Percentiles rank a stretch among this genome's conserved stretches.
These are phyloP conservation scores for Zanthoxylum bungeanum DNA, from an alignment of 345 rosid genomes.

Conservation along the genomic window DNA sequence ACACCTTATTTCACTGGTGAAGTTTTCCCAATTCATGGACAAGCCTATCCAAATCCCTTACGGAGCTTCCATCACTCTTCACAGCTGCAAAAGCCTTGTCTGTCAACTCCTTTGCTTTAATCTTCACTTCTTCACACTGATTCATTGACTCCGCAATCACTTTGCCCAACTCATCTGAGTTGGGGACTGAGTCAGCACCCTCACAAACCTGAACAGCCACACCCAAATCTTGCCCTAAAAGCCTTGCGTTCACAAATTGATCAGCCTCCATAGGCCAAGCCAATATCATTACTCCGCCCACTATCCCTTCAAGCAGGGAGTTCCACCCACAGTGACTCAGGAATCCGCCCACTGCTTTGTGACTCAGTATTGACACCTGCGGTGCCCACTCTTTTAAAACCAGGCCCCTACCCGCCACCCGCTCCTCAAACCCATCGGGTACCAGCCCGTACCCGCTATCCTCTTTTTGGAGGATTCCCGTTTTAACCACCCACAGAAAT, in stretches of 20 bases:
- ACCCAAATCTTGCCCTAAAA: slow-evolving; percentile 55
- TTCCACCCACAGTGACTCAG: slow-evolving; percentile 84
- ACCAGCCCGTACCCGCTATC: slow-evolving; percentile 22
- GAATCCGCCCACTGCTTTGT: slow-evolving; percentile 55
- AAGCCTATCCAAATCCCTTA: slow-evolving; percentile 35
- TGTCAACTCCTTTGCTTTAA: slow-evolving; percentile 30
- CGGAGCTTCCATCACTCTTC: slow-evolving; percentile 39
- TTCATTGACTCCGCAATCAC: slow-evolving; percentile 26
- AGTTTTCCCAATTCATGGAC: slow-evolving; percentile 26
- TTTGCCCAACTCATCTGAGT: slow-evolving; percentile 37
- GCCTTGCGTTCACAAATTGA: slow-evolving; percentile 48
- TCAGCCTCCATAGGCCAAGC: slow-evolving; percentile 82
- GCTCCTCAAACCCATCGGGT: slow-evolving; percentile 48
- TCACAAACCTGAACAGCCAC: slow-evolving; percentile 45
- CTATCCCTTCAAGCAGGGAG: slow-evolving; percentile 61
- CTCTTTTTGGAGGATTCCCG: slow-evolving; percentile 20
- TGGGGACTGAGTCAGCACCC: slow-evolving; percentile 51
- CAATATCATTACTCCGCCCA: slow-evolving; percentile 42
- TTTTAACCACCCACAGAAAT: slow-evolving; percentile 61
- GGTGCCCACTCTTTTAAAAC: slow-evolving; percentile 59
- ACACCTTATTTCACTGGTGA: not conserved
- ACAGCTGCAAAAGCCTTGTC: slow-evolving; percentile 34
- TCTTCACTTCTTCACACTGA: slow-evolving; percentile 15
- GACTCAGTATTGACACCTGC: slow-evolving; percentile 46
- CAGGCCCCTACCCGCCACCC: slow-evolving; percentile 38